These are phyloP conservation scores for Trichaptum fuscoviolaceum DNA, from an alignment of 768 basidiomycete species.

Conservation along the genomic window DNA sequence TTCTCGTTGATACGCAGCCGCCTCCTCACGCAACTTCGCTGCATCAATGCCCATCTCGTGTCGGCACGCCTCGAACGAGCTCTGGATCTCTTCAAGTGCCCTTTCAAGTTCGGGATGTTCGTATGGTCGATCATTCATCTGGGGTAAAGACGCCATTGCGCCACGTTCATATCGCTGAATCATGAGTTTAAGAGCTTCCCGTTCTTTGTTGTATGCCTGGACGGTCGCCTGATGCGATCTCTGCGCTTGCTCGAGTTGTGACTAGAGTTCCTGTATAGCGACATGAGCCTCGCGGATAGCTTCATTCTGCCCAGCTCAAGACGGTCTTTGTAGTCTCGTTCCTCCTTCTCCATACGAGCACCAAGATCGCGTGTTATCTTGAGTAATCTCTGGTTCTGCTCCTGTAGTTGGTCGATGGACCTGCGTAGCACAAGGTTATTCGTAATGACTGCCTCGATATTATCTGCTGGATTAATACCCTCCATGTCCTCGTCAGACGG, in stretches of 20 bases:
- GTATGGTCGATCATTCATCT: conserved; percentile 22
- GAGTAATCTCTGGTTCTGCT: conserved; percentile 87
- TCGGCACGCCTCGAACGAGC: conserved; percentile 75
- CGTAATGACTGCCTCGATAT: conserved; percentile 78
- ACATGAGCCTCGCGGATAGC: conserved; percentile 87
- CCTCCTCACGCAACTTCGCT: conserved; percentile 64
- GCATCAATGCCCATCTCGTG: conserved; percentile 79
- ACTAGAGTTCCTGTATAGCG: conserved; percentile 72
- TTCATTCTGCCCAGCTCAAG: conserved; percentile 69
- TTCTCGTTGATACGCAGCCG: conserved; percentile 60
- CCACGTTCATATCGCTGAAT: conserved; percentile 49
- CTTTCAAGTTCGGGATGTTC: conserved; percentile 36
- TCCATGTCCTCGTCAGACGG: conserved; percentile 61
- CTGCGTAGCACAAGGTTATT: conserved; percentile 85
- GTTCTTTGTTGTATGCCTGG: conserved; percentile 80
- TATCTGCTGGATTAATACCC: conserved; percentile 41
- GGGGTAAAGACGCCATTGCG: conserved; percentile 12
- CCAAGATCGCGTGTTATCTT: conserved; percentile 81
- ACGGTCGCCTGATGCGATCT: conserved; percentile 63
- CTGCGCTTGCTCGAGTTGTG: conserved; percentile 76
- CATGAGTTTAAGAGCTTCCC: conserved; percentile 79
- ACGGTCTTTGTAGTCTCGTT: conserved; percentile 64
- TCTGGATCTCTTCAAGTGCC: conserved; percentile 69
- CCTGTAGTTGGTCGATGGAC: conserved; percentile 74
- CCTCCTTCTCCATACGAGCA: conserved; percentile 78